Evolutionary conservation across 2,329 filamentous ascomycete genomes (phyloP).

Genomic region (Aspergillus quadricinctus): DNA sequence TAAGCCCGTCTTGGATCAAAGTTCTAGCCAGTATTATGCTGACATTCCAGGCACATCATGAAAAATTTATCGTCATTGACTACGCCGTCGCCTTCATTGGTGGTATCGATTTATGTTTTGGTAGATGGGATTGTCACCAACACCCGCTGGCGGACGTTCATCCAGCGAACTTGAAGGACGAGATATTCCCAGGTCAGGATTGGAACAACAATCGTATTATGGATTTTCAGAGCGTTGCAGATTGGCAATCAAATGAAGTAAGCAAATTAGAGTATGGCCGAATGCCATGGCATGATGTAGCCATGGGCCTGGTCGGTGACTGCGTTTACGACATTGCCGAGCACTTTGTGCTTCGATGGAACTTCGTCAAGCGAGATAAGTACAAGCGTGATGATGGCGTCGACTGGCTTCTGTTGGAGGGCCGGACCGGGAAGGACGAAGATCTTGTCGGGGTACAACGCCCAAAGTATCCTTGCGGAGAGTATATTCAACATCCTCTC

Average conservation of each 20-base stretch:
- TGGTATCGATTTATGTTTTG: constrained; percentile 91
- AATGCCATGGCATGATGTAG: constrained; percentile 98
- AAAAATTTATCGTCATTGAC: constrained; percentile 95
- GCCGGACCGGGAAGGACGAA: constrained; percentile 71
- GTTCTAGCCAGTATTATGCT: background rate
- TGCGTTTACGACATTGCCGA: constrained; percentile 92
- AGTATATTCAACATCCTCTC: constrained; percentile 77
- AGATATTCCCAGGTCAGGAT: constrained; percentile 92
- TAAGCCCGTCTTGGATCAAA: constrained; percentile 16
- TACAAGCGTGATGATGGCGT: constrained; percentile 84
- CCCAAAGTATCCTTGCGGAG: constrained; percentile 82
- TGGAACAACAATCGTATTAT: constrained; percentile 97
- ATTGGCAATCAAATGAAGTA: constrained; percentile 91
- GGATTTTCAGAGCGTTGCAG: constrained; percentile 86
- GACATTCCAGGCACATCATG: constrained; percentile 68
- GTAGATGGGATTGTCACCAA: constrained; percentile 84
- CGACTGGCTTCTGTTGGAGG: constrained; percentile 79
- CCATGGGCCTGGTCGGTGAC: constrained; percentile 85
- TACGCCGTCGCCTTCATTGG: constrained; percentile 89
- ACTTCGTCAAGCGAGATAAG: constrained; percentile 95
- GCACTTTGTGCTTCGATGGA: constrained; percentile 93
- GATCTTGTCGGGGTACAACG: constrained; percentile 84
- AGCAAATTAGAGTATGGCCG: constrained; percentile 87
- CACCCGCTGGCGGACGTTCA: constrained; percentile 85
- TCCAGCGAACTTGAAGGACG: constrained; percentile 72